Percentiles rank a stretch among this genome's conserved stretches.
Evolutionary conservation across 2,329 filamentous ascomycete genomes (phyloP).

Genomic region (Lecanicillium sp.): DNA sequence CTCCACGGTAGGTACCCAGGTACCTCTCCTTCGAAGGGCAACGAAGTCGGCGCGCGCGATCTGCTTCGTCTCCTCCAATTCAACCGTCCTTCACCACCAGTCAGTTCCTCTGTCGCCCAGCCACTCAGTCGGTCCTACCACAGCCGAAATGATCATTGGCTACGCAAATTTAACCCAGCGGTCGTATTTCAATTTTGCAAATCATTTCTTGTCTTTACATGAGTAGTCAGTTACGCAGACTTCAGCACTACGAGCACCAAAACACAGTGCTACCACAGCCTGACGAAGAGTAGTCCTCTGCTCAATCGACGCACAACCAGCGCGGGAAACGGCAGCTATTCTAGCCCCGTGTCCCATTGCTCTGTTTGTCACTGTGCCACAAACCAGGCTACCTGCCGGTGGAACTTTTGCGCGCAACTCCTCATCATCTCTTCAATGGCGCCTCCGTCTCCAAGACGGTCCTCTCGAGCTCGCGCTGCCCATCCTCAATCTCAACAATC

Average conservation of each 20-base stretch:
- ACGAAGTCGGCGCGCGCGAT: background rate
- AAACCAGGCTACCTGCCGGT: constrained; percentile 24
- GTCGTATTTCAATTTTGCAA: background rate
- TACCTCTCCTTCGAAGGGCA: background rate
- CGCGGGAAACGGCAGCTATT: background rate
- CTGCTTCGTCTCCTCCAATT: background rate
- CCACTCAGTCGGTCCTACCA: background rate
- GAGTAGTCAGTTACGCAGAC: too few species aligned
- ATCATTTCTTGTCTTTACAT: too few species aligned
- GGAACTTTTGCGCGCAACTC: background rate
- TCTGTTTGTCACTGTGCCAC: too few species aligned
- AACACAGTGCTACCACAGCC: background rate
- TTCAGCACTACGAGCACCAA: background rate
- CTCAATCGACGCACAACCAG: constrained; percentile 8
- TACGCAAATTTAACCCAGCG: background rate
- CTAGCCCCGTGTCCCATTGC: too few species aligned
- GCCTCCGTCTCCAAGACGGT: constrained; percentile 71
- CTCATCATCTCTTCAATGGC: constrained; percentile 44
- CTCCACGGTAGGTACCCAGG: background rate
- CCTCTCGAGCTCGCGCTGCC: constrained; percentile 78
- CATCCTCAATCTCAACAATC: constrained; percentile 73
- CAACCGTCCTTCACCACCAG: background rate
- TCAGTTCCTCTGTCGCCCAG: background rate
- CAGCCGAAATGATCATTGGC: background rate
- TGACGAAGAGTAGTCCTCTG: constrained; percentile 3